These are phyloP conservation scores for Neurospora sp. DNA, from an alignment of 2,329 filamentous ascomycete species.

Conservation along the genomic window DNA sequence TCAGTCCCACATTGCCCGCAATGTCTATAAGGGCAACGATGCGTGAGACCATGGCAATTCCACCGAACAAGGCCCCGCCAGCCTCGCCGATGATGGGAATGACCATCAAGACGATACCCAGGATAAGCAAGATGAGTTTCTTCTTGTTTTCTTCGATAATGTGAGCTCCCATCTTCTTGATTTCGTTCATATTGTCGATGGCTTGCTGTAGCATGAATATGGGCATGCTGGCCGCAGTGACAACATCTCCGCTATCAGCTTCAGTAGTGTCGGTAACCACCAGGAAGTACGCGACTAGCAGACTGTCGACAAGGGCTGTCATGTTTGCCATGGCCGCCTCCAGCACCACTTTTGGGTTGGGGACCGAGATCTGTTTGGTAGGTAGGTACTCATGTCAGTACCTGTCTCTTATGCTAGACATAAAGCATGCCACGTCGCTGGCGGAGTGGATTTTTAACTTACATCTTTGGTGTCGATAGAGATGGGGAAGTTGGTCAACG, in stretches of 20 bases:
- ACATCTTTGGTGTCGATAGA: background rate
- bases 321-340: too few relatives aligned
- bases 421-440: too few relatives aligned
- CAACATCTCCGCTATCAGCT: background rate
- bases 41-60: background rate
- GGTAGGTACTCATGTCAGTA: too few relatives aligned
- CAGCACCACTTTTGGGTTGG: too few relatives aligned
- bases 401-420: background rate
- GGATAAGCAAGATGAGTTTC: constrained; percentile 20
- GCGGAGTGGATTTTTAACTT: background rate
- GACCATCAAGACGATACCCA: constrained; percentile 38
- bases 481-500: background rate
- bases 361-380: too few relatives aligned
- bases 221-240: constrained; percentile 10
- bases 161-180: constrained; percentile 17
- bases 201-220: constrained; percentile 20
- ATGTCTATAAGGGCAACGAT: too few relatives aligned
- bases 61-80: constrained; percentile 19
- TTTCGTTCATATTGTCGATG: constrained; percentile 18
- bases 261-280: background rate
- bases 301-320: too few relatives aligned
- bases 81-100: constrained; percentile 40
- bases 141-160: constrained; percentile 13
- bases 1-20: too few relatives aligned
- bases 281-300: too few relatives aligned